Conservation (phyloP, 768 basidiomycete species). For the Amanita phalloides region DNA sequence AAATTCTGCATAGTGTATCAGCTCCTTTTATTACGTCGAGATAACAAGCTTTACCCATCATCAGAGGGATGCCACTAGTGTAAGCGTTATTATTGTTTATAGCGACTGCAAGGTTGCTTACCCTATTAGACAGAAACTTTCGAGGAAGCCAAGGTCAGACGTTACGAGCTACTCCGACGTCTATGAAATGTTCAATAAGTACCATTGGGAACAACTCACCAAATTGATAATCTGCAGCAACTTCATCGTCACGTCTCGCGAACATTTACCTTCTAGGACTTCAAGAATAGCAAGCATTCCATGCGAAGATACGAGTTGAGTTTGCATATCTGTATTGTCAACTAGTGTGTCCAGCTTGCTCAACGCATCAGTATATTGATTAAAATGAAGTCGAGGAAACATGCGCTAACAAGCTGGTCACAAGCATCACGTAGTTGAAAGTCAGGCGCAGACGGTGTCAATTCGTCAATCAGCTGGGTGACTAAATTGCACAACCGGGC, state of each 20-base stretch:
- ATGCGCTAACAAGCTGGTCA: constrained; percentile 67
- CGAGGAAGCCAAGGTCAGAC: constrained; percentile 74
- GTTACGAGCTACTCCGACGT: constrained; percentile 40
- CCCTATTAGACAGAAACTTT: constrained; percentile 93
- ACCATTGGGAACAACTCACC: constrained; percentile 36
- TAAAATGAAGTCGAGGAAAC: background rate
- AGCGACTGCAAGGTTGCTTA: constrained; percentile 17
- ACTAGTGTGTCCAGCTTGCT: constrained; percentile 64
- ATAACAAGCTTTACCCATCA: constrained; percentile 56
- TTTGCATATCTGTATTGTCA: constrained; percentile 77
- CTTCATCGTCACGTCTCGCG: constrained; percentile 77
- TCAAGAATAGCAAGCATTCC: constrained; percentile 94
- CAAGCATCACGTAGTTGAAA: constrained; percentile 78
- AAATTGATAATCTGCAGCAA: constrained; percentile 84
- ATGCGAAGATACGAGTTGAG: constrained; percentile 83
- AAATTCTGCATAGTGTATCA: constrained; percentile 43
- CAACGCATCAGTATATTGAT: constrained; percentile 3
- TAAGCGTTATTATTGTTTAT: constrained; percentile 6
- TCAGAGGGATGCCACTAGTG: constrained; percentile 81
- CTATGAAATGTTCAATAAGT: constrained; percentile 19
- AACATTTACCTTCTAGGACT: constrained; percentile 80
- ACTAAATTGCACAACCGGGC: constrained; percentile 78
- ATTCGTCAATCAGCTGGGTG: constrained; percentile 77
- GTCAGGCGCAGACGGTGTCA: constrained; percentile 73
- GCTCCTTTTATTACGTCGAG: background rate